Conservation (phyloP, 768 basidiomycete genomes). For the Tephrocybe sp. region DNA sequence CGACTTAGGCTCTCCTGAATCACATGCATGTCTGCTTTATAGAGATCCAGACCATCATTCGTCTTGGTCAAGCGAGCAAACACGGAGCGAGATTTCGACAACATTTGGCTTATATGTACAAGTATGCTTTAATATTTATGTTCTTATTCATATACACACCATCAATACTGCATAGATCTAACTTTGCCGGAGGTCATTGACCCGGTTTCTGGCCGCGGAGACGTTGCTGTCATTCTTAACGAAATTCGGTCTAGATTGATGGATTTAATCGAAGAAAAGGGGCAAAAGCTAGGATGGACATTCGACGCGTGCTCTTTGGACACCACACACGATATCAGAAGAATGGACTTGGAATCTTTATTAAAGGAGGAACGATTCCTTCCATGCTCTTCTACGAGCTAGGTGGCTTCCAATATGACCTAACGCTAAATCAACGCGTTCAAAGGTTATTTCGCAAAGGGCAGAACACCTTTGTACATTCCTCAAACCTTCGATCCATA, state of each 20-base stretch:
- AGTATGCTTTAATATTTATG: not conserved
- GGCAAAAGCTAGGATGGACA: not conserved
- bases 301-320: not conserved
- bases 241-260: not conserved
- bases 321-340: not conserved
- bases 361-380: too few species aligned
- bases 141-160: not conserved
- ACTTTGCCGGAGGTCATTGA: not conserved
- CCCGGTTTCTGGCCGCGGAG: not conserved
- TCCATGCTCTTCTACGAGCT: conserved; percentile 4
- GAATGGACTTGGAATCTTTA: not conserved
- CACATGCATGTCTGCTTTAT: not conserved
- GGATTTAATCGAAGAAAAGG: not conserved
- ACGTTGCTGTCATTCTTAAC: not conserved
- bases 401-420: not conserved
- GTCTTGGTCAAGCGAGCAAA: not conserved
- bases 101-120: not conserved
- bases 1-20: not conserved
- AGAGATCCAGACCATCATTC: not conserved
- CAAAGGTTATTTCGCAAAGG: not conserved
- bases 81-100: not conserved
- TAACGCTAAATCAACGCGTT: not conserved
- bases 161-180: not conserved
- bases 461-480: not conserved
- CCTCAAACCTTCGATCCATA: not conserved